These are phyloP conservation scores for Galium porrigens DNA, from an alignment of 305 asterid species.

Conservation along the genomic window DNA sequence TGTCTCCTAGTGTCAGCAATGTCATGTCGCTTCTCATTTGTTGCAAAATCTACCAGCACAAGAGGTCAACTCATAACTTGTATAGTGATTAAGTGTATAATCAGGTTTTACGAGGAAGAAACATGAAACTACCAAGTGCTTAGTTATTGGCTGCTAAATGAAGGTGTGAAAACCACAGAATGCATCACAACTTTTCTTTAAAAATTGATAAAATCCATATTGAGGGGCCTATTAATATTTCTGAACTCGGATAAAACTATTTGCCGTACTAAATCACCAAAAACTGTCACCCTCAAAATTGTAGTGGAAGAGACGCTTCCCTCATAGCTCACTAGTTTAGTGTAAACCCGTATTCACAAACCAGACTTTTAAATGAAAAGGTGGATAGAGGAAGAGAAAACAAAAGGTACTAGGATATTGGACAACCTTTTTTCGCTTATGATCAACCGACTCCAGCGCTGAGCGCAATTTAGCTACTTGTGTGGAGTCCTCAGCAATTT, in stretches of 20 bases:
- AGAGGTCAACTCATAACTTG: conserved; percentile 9
- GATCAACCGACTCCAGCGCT: conserved; percentile 96
- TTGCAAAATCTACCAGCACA: conserved; percentile 54
- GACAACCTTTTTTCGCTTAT: conserved; percentile 90
- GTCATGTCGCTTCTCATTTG: conserved; percentile 75
- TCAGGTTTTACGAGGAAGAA: background rate
- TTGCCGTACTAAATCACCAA: background rate
- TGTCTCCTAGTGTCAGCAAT: conserved; percentile 60
- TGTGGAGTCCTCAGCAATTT: conserved; percentile 74
- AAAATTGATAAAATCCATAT: too few species aligned
- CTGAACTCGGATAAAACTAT: background rate
- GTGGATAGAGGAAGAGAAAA: background rate
- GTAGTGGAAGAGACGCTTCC: too few species aligned
- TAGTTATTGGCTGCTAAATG: too few species aligned
- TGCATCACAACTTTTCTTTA: too few species aligned
- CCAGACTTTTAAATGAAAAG: background rate
- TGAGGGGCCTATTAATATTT: background rate
- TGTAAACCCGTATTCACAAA: background rate
- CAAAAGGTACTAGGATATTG: conserved; percentile 8
- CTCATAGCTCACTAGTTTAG: background rate
- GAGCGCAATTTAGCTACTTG: conserved; percentile 95
- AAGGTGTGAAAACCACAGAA: too few species aligned
- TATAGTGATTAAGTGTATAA: background rate
- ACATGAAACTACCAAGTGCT: too few species aligned
- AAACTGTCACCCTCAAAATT: background rate